Base-by-base conservation (phyloP, 2,329 filamentous ascomycete species). In the Fusarium torulosum region DNA sequence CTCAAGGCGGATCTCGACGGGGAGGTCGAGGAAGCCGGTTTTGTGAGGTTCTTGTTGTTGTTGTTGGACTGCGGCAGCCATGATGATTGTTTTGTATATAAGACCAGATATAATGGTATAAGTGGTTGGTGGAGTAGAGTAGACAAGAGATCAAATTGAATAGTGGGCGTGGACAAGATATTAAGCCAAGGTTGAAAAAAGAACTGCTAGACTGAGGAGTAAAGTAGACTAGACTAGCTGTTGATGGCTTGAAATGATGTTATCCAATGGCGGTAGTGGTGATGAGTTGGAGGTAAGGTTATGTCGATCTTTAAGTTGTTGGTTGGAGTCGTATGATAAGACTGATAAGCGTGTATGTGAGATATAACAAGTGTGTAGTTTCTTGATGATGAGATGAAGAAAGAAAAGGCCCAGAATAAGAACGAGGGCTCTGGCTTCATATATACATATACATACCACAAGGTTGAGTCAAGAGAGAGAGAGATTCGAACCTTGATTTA, bases 1-100 rank as follows among this genome's bases (percentile, higher is more conserved):
- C 54, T 83, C 77, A 57, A 83, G 78, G 38, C 82, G 82, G 68
- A 84, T 76, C 70, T 84, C 82, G 46, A 79, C 67, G 33, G 82
- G 81, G 23, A 84, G 77, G 52, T 75, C 74, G 38, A 84, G 76
- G 64, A 84, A 73, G 47, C 68, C 62, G 19, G 70, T 74, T 43
- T 61, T 69, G 15, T 54, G 68, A 33, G 53, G 59, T 33, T 56
- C 53, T 49, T 52, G 51, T 44, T 65, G 65, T 44, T 65, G 65
- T 51, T 61, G 65, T 52, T 66, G 65, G 37, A 64, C 59, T 56
- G 60, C 40, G 23, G 62, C 38, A 50, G 70, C 61, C 71, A 74
- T 74, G 58, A 50, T 72, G 63, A 42, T 44, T 49, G 40, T 55
- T 63, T 25, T 43, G 27, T 11, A 29, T 37, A 27, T 38, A 25